Evolutionary conservation across 768 basidiomycete genomes (phyloP).

Genomic region (Agrocybe chaxingu): DNA sequence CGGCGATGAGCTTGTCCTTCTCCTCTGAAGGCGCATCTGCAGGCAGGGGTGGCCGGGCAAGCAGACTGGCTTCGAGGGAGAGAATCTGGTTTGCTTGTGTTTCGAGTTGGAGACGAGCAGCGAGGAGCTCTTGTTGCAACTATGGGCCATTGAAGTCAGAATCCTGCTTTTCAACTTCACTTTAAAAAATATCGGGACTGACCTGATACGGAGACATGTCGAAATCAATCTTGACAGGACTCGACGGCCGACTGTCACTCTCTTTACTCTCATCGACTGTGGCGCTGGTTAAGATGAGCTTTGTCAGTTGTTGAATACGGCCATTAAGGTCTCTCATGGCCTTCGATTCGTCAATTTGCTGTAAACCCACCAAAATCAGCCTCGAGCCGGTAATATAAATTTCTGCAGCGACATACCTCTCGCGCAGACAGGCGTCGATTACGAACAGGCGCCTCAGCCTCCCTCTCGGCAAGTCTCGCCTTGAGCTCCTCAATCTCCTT

Average conservation of each 20-base stretch:
- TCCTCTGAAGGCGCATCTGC: constrained; percentile 64
- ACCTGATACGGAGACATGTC: constrained; percentile 87
- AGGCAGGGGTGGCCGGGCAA: constrained; percentile 65
- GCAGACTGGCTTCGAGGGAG: constrained; percentile 75
- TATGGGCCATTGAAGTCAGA: constrained; percentile 21
- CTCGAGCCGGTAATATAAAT: background rate
- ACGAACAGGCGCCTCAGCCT: constrained; percentile 55
- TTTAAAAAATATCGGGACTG: constrained; percentile 10
- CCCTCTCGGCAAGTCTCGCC: constrained; percentile 63
- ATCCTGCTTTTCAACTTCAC: background rate
- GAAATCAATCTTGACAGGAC: constrained; percentile 87
- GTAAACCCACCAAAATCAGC: background rate
- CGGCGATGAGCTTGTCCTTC: constrained; percentile 71
- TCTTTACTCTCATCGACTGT: constrained; percentile 69
- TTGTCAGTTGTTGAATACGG: constrained; percentile 79
- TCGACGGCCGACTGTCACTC: constrained; percentile 72
- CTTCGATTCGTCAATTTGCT: constrained; percentile 84
- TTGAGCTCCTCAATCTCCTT: constrained; percentile 93
- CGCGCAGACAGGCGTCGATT: constrained; percentile 48
- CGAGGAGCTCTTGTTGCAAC: constrained; percentile 87
- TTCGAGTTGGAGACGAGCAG: constrained; percentile 73
- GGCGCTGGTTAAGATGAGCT: constrained; percentile 82
- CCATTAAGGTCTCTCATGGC: constrained; percentile 82
- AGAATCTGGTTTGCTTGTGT: constrained; percentile 82
- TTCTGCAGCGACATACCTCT: constrained; percentile 31